These are phyloP conservation scores for Colletotrichum sp. DNA, from an alignment of 2,329 filamentous ascomycete species.

Conservation along the genomic window DNA sequence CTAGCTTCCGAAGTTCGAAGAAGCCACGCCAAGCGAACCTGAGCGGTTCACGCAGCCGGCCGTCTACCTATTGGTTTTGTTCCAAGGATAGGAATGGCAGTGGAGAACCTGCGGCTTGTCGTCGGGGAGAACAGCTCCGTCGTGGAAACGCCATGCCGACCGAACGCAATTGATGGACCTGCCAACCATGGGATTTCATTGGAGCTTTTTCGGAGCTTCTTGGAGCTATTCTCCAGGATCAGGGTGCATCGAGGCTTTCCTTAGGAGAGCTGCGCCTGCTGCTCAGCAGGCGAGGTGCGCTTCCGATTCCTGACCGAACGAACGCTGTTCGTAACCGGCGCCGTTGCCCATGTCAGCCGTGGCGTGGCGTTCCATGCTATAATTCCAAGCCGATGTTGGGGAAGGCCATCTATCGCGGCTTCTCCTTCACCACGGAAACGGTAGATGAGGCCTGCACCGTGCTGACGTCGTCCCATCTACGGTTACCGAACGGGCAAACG, in stretches of 20 bases:
- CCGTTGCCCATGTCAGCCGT: slow-evolving; percentile 1
- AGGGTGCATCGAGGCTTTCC: neutral
- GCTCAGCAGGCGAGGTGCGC: neutral
- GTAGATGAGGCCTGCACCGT: slow-evolving; percentile 5
- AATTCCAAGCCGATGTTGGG: neutral
- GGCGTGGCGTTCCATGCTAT: neutral
- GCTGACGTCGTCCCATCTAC: neutral
- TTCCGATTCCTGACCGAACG: neutral
- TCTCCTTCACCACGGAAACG: slow-evolving; percentile 15
- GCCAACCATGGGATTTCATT: neutral
- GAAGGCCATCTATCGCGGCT: neutral
- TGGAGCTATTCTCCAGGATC: neutral
- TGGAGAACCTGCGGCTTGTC: neutral
- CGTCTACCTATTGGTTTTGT: neutral
- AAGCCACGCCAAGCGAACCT: neutral
- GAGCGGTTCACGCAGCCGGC: neutral
- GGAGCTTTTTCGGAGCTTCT: neutral
- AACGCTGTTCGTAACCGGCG: neutral
- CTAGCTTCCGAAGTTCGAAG: neutral
- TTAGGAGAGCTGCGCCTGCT: neutral
- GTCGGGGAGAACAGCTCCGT: neutral
- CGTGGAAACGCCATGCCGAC: neutral
- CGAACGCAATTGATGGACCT: neutral
- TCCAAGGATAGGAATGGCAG: neutral
- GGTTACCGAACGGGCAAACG: neutral